These are phyloP conservation scores for Kluyveromyces lactis DNA, from an alignment of 805 yeast genomes.

Conservation along the genomic window DNA sequence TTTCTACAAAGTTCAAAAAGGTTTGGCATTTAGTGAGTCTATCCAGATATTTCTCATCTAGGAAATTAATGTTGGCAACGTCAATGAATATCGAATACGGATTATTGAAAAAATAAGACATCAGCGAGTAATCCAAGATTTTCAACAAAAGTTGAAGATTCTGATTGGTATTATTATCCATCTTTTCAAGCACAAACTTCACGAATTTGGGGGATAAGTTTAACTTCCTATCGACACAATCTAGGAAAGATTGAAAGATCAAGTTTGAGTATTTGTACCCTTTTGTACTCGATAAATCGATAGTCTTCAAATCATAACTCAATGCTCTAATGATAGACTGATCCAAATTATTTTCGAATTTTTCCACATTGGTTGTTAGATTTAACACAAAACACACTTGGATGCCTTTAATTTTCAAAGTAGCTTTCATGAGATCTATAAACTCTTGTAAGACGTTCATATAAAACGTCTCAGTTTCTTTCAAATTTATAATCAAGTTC, in stretches of 20 bases:
- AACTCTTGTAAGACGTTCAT: constrained; percentile 23
- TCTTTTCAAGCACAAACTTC: constrained; percentile 23
- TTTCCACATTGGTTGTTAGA: constrained; percentile 26
- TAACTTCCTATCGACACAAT: constrained; percentile 29
- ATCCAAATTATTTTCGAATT: constrained; percentile 26
- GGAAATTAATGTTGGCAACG: constrained; percentile 23
- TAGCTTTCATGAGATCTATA: constrained; percentile 20
- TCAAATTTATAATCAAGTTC: constrained; percentile 25
- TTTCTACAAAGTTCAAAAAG: constrained; percentile 28
- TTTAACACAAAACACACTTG: constrained; percentile 24
- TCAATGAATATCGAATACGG: constrained; percentile 30
- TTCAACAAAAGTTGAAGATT: constrained; percentile 25
- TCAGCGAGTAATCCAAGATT: constrained; percentile 27
- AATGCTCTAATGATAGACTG: constrained; percentile 26
- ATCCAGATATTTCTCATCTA: constrained; percentile 22
- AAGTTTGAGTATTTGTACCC: constrained; percentile 27
- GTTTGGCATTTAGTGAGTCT: constrained; percentile 26
- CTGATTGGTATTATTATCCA: constrained; percentile 27
- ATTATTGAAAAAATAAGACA: constrained; percentile 29
- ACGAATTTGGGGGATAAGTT: constrained; percentile 26
- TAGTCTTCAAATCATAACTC: constrained; percentile 18
- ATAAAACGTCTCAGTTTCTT: constrained; percentile 28
- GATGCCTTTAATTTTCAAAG: constrained; percentile 20
- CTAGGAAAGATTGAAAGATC: constrained; percentile 27
- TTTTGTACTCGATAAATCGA: constrained; percentile 28